Conservation (phyloP, 2,329 filamentous ascomycete genomes). For the Trichothecium roseum region DNA sequence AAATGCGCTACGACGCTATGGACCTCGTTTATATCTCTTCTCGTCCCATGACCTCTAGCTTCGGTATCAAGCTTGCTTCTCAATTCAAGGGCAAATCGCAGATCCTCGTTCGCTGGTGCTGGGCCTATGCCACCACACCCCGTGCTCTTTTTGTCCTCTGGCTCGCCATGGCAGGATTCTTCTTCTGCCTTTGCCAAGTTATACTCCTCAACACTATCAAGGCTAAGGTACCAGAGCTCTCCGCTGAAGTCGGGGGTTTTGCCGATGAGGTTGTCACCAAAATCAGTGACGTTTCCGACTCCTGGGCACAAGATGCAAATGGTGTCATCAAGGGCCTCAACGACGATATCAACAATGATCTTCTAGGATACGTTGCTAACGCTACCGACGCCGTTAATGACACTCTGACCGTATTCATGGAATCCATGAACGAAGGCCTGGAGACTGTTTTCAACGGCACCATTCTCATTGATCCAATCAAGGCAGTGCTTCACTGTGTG, state of each 20-base stretch:
- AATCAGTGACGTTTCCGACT: constrained; percentile 60
- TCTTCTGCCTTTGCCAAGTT: constrained; percentile 75
- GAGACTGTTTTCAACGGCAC: constrained; percentile 75
- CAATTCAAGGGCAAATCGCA: constrained; percentile 56
- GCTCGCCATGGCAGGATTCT: constrained; percentile 70
- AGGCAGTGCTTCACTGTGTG: constrained; percentile 76
- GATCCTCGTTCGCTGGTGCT: constrained; percentile 68
- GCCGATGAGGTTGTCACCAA: constrained; percentile 66
- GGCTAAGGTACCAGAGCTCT: constrained; percentile 65
- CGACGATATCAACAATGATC: constrained; percentile 67
- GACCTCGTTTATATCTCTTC: constrained; percentile 85
- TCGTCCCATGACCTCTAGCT: constrained; percentile 62
- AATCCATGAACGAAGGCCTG: constrained; percentile 64
- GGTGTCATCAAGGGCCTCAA: constrained; percentile 60
- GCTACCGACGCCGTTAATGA: constrained; percentile 75
- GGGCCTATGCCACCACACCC: constrained; percentile 79
- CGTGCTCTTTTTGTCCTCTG: constrained; percentile 80
- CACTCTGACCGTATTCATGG: constrained; percentile 74
- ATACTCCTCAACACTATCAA: constrained; percentile 65
- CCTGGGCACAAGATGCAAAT: constrained; percentile 73
- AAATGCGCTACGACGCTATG: constrained; percentile 64
- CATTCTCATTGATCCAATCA: constrained; percentile 65
- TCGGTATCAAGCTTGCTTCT: constrained; percentile 60
- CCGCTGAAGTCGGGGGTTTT: constrained; percentile 66
- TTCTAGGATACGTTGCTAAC: constrained; percentile 80